Evolutionary conservation across 192 early-diverging fungal species (phyloP).

Genomic region (Phlyctochytrium planicorne): DNA sequence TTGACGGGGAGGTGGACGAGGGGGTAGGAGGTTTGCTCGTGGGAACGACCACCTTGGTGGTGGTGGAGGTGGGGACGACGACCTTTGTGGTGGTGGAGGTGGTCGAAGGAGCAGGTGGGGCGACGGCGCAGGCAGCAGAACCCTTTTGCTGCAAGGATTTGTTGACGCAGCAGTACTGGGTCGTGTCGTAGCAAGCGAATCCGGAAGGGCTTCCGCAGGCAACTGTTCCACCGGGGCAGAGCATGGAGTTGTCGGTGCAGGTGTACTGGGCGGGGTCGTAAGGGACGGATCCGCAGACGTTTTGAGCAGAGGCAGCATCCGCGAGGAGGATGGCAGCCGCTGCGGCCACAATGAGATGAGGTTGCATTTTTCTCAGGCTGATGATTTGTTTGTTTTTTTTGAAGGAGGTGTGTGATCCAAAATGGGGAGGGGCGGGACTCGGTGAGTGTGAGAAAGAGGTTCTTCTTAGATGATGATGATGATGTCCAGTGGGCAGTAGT

Average conservation of each 20-base stretch:
- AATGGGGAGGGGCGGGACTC: too few species aligned
- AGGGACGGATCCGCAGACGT: neutral
- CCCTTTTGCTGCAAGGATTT: neutral
- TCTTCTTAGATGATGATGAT: too few species aligned
- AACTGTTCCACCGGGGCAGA: neutral
- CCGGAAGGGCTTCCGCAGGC: neutral
- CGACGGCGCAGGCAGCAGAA: neutral
- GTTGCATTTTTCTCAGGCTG: neutral
- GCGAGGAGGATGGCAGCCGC: neutral
- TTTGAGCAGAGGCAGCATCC: neutral
- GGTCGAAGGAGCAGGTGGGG: neutral
- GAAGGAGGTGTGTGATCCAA: neutral
- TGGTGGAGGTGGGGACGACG: neutral
- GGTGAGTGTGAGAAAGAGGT: too few species aligned
- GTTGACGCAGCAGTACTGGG: slow-evolving; percentile 17
- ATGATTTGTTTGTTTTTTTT: neutral
- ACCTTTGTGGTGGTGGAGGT: neutral
- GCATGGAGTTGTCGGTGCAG: neutral
- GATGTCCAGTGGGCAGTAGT: too few species aligned
- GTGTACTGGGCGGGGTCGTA: slow-evolving; percentile 11
- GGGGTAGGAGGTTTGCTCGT: neutral
- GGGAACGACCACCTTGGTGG: neutral
- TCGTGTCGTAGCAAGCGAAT: neutral
- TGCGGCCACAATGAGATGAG: neutral
- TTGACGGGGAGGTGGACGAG: neutral